Base-by-base conservation (phyloP, 331 rosid genomes). In the Arachis monticola region DNA sequence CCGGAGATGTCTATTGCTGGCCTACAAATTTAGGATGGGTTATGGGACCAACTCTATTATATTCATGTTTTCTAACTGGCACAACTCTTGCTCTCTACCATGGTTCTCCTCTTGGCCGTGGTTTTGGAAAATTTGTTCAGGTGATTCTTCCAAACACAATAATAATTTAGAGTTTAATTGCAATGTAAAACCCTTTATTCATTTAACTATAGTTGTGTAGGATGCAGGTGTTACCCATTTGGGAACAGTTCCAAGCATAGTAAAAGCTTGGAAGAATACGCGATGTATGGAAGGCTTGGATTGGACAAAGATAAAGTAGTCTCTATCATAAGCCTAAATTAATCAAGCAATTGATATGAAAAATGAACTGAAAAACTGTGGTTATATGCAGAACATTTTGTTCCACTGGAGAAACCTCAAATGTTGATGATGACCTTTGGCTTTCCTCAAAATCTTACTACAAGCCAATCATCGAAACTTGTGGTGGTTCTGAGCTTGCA, bases 11-110 rank as follows among this genome's bases (percentile, higher is more conserved):
- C 59, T 65, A n/a, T 51, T 95, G 99, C 77, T 86, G 97, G 97
- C 99, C 99, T 1, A 90, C 99, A 72, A 95, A 85, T 86, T 88
- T 95, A 81, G 93, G 97, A 77, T 92, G 99, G 99, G 96, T 90
- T 74, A 76, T 95, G 91, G 99, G 99, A 47, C 99, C 93, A 55
- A 64, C 85, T 48, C 14, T 87, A 70, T 51, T 95, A 30, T 95
- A 90, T 84, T 76, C 90, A 13, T 79, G 93, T 87, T 87, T 95
- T 74, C 83, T 92, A 31, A 0, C 76, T 58, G 96, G 97, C 70
- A 85, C 97, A 69, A 87, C 99, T 75, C 93, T 95, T 76, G 99
- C 97, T 63, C 82, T 95, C 6, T 95, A 86, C 83, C 99, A 95
- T 85, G 97, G 99, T 76, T 95, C 99, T 84, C 99, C 97, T 52